Conservation (phyloP, 2,329 filamentous ascomycete genomes). For the Lasiodiplodia gonubiensis region DNA sequence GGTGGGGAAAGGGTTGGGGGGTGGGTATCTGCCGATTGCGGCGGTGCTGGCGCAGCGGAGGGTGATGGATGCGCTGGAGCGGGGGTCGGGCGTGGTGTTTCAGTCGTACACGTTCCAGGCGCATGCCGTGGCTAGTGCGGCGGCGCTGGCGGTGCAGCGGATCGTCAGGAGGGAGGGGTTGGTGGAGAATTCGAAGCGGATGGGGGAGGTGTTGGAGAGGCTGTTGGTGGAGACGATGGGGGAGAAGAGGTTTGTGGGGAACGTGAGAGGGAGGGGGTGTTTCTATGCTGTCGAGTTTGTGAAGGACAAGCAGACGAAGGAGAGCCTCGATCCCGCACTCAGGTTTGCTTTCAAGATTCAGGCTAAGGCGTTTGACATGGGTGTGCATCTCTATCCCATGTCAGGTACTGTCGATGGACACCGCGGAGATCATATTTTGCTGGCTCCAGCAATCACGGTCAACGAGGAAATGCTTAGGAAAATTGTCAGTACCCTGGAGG, state of each 20-base stretch:
- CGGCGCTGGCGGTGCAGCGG: slow-evolving; percentile 66
- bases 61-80: slow-evolving; percentile 57
- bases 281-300: slow-evolving; percentile 67
- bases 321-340: slow-evolving; percentile 56
- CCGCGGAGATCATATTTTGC: slow-evolving; percentile 70
- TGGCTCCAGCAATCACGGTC: slow-evolving; percentile 72
- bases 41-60: slow-evolving; percentile 61
- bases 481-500: slow-evolving; percentile 50
- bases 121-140: slow-evolving; percentile 64
- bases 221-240: slow-evolving; percentile 53
- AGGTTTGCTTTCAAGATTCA: slow-evolving; percentile 57
- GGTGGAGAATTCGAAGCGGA: slow-evolving; percentile 61
- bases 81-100: slow-evolving; percentile 57
- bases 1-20: slow-evolving; percentile 69
- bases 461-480: slow-evolving; percentile 61
- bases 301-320: slow-evolving; percentile 59
- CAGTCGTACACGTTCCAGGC: slow-evolving; percentile 67
- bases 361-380: slow-evolving; percentile 53
- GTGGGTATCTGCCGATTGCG: slow-evolving; percentile 68
- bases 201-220: slow-evolving; percentile 59
- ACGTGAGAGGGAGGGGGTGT: slow-evolving; percentile 66
- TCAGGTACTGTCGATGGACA: slow-evolving; percentile 64
- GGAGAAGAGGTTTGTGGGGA: slow-evolving; percentile 59
- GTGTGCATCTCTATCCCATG: slow-evolving; percentile 68
- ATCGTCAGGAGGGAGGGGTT: slow-evolving; percentile 64